These are phyloP conservation scores for Aeschynomene evenia DNA, from an alignment of 306 rosid genomes.

Conservation along the genomic window DNA sequence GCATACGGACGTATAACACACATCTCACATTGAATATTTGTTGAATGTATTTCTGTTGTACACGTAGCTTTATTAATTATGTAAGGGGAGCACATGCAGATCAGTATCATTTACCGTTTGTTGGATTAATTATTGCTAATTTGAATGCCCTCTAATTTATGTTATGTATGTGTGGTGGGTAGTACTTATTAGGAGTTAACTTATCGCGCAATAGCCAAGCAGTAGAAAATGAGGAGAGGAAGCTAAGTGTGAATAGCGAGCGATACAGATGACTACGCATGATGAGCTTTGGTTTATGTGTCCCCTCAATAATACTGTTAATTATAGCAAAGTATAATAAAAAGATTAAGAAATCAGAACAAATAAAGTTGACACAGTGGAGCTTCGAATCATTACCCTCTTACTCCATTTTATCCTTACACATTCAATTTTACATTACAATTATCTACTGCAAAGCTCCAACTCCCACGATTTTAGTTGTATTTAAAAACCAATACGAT, in stretches of 20 bases:
- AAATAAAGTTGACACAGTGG: constrained; percentile 41
- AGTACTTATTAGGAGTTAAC: constrained; percentile 21
- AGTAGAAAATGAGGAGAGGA: neutral
- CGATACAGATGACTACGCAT: constrained; percentile 7
- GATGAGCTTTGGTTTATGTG: constrained; percentile 45
- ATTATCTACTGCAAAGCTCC: constrained; percentile 17
- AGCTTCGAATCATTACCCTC: constrained; percentile 42
- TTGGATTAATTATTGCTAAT: neutral
- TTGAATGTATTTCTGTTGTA: too few species aligned
- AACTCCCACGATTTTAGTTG: neutral
- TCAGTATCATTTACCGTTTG: constrained; percentile 19
- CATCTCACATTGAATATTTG: too few species aligned
- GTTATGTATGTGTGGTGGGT: too few species aligned
- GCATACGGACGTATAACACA: too few species aligned
- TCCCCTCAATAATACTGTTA: constrained; percentile 43
- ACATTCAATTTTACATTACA: constrained; percentile 12
- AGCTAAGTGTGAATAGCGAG: constrained; percentile 10
- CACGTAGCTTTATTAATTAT: too few species aligned
- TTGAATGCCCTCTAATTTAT: neutral
- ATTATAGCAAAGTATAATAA: constrained; percentile 44
- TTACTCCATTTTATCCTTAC: constrained; percentile 20
- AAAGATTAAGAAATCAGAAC: constrained; percentile 53
- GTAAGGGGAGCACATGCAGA: constrained; percentile 38
- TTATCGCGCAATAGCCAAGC: constrained; percentile 12
- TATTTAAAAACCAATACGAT: too few species aligned